Conservation (phyloP, 192 early-diverging fungal species). For the Coemansia guatemalensis region DNA sequence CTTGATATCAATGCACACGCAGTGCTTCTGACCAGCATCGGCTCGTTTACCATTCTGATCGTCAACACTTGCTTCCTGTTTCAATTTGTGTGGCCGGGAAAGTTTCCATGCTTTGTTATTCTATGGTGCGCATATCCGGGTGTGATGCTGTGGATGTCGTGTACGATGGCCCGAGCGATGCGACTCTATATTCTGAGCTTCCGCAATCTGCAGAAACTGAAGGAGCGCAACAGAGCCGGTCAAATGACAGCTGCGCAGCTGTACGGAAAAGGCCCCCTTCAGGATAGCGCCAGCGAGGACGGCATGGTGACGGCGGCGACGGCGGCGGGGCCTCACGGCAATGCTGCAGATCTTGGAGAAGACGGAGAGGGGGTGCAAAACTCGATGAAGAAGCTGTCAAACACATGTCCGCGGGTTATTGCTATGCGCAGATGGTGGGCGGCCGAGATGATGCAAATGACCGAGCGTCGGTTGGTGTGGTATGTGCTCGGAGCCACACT, state of each 20-base stretch:
- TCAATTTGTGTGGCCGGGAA: conserved; percentile 54
- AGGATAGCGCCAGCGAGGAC: conserved; percentile 22
- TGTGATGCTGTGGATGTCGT: conserved; percentile 55
- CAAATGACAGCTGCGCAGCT: conserved; percentile 54
- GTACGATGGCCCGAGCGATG: conserved; percentile 51
- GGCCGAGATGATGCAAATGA: conserved; percentile 40
- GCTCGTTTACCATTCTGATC: conserved; percentile 43
- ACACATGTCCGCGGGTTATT: background rate
- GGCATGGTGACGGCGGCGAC: background rate
- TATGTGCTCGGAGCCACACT: conserved; percentile 39
- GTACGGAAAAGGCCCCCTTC: conserved; percentile 44
- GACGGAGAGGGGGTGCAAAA: background rate
- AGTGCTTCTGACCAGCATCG: conserved; percentile 51
- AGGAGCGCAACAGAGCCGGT: conserved; percentile 50
- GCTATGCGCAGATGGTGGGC: conserved; percentile 36
- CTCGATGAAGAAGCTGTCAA: background rate
- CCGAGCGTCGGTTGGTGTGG: conserved; percentile 49
- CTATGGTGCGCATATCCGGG: conserved; percentile 54
- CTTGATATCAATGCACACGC: conserved; percentile 49
- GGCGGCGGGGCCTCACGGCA: background rate
- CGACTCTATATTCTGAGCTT: conserved; percentile 53
- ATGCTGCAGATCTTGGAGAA: background rate
- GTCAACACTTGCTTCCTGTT: conserved; percentile 55
- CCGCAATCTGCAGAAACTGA: conserved; percentile 51
- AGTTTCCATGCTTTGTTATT: conserved; percentile 54